Conservation (phyloP, 495 filamentous ascomycete species). For the Thermothielavioides terrestris region DNA sequence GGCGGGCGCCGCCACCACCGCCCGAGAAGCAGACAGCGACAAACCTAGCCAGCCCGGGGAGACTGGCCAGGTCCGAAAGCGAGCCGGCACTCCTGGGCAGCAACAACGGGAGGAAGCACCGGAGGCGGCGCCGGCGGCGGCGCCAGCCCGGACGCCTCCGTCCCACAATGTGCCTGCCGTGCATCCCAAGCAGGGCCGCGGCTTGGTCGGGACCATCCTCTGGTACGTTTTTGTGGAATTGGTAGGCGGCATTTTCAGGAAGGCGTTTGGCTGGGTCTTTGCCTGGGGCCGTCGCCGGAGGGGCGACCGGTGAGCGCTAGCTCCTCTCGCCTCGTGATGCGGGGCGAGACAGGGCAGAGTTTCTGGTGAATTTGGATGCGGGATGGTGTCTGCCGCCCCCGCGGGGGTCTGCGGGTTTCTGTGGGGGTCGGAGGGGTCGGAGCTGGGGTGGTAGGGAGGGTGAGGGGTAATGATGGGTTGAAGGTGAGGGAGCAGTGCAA, state of each 20-base stretch:
- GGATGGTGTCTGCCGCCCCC: too few relatives aligned
- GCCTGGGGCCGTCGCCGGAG: not conserved
- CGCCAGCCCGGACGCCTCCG: constrained; percentile 3
- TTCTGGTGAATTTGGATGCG: not conserved
- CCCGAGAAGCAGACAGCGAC: not conserved
- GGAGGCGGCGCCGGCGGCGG: not conserved
- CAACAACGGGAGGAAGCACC: too few relatives aligned
- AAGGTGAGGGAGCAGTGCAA: too few relatives aligned
- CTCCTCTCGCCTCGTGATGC: too few relatives aligned
- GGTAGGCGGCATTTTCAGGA: constrained; percentile 23
- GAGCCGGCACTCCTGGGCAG: too few relatives aligned
- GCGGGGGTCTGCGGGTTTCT: too few relatives aligned
- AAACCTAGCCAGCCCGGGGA: too few relatives aligned
- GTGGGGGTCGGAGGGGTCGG: not conserved
- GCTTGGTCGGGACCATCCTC: constrained; percentile 25
- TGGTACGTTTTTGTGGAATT: constrained; percentile 25
- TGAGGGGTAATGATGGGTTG: not conserved
- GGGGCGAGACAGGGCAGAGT: too few relatives aligned
- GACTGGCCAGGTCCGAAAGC: too few relatives aligned
- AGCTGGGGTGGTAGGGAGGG: not conserved
- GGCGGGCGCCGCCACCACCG: not conserved
- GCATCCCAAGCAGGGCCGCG: constrained; percentile 2
- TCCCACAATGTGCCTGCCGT: constrained; percentile 6
- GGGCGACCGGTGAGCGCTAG: not conserved
- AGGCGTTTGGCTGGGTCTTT: constrained; percentile 10